Evolutionary conservation across 1,284 basidiomycete species (phyloP).

Genomic region (Quambalaria eucalypti): DNA sequence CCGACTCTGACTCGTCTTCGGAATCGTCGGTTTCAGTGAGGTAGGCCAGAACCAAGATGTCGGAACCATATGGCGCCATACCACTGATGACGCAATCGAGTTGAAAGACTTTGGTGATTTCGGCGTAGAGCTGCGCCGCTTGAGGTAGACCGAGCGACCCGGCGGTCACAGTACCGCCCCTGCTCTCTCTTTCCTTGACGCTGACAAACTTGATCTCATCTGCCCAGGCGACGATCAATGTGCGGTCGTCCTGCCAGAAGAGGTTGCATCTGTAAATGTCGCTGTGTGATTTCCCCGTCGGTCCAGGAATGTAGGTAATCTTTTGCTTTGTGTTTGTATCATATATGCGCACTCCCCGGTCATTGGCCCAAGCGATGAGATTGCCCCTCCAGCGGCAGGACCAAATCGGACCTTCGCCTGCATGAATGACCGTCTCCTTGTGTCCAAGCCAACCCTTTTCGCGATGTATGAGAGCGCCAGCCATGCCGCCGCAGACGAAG

Average conservation of each 20-base stretch:
- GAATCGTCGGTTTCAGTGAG: conserved; percentile 46
- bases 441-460: conserved; percentile 97
- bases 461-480: conserved; percentile 71
- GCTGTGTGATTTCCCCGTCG: conserved; percentile 69
- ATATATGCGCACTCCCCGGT: conserved; percentile 89
- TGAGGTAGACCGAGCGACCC: neutral
- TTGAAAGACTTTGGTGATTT: conserved; percentile 83
- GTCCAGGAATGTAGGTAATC: conserved; percentile 78
- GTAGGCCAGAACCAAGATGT: conserved; percentile 72
- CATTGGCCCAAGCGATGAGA: conserved; percentile 93
- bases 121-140: conserved; percentile 52
- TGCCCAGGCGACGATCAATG: conserved; percentile 87
- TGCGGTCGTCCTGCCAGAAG: conserved; percentile 77
- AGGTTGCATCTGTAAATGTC: conserved; percentile 88
- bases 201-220: conserved; percentile 79
- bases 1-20: conserved; percentile 54
- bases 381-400: conserved; percentile 73
- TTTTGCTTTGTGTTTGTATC: conserved; percentile 70
- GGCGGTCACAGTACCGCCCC: neutral
- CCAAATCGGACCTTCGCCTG: conserved; percentile 91
- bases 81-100: conserved; percentile 93
- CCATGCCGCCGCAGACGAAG: conserved; percentile 87
- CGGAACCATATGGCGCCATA: conserved; percentile 62
- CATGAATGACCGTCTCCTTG: conserved; percentile 75
- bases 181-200: conserved; percentile 15